These are phyloP conservation scores for Houttuynia cordata DNA, from an alignment of 164 flowering plant genomes.

Conservation along the genomic window DNA sequence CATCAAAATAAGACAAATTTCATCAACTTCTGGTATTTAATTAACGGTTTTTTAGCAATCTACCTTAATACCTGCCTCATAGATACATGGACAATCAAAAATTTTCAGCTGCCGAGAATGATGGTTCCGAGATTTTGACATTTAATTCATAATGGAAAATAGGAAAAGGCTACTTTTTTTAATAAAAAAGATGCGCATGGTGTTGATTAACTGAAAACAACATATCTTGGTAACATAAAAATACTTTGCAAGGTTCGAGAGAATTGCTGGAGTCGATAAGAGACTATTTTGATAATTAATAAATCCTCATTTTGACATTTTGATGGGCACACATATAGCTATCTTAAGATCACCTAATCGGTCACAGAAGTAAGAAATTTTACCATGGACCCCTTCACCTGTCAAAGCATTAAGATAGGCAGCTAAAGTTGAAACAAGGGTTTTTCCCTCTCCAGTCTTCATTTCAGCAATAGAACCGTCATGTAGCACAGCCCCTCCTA, in stretches of 20 bases:
- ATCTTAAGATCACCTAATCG: background rate
- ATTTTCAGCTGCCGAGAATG: too few species aligned
- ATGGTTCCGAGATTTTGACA: too few species aligned
- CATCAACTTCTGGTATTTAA: background rate
- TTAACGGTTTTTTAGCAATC: background rate
- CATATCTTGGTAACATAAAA: too few species aligned
- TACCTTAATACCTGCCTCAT: background rate
- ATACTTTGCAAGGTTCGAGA: too few species aligned
- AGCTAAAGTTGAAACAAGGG: constrained; percentile 89
- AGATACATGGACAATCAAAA: too few species aligned
- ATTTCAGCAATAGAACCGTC: constrained; percentile 98
- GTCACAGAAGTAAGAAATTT: background rate
- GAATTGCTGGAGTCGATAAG: too few species aligned
- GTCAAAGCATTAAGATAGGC: constrained; percentile 96
- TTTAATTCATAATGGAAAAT: too few species aligned
- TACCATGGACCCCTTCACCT: constrained; percentile 94
- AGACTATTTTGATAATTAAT: too few species aligned
- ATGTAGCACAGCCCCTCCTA: constrained; percentile 98
- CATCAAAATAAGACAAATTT: background rate
- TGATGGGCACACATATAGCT: background rate
- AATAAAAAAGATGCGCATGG: too few species aligned
- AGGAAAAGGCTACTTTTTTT: too few species aligned
- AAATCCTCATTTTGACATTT: background rate
- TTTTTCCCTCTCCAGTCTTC: constrained; percentile 99
- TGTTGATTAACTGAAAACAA: too few species aligned